These are phyloP conservation scores for Evernia prunastri DNA, from an alignment of 495 filamentous ascomycete genomes.

Conservation along the genomic window DNA sequence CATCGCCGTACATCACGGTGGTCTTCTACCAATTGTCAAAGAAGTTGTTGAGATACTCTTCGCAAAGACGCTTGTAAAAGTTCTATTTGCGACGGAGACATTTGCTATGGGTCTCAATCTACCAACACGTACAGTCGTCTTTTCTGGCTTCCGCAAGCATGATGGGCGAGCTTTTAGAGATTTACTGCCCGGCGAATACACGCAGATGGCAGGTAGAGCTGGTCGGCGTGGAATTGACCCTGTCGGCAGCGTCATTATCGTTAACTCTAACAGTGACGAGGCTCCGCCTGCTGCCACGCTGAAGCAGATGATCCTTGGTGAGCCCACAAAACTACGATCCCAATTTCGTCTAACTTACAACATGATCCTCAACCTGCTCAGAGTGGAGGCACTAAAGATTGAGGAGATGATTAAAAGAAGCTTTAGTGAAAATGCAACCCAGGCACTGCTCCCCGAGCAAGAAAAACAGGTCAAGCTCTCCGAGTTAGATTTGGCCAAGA, in stretches of 20 bases:
- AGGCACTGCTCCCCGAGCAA: constrained; percentile 88
- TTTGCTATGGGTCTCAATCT: constrained; percentile 98
- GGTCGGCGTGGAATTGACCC: constrained; percentile 87
- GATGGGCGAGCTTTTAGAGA: constrained; percentile 89
- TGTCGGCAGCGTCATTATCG: constrained; percentile 89
- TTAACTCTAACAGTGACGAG: constrained; percentile 74
- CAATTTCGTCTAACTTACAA: constrained; percentile 98
- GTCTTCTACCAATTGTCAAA: constrained; percentile 92
- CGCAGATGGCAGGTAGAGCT: constrained; percentile 95
- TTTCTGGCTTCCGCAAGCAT: constrained; percentile 94
- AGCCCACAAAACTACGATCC: constrained; percentile 88
- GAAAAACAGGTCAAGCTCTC: constrained; percentile 91
- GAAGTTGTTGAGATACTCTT: constrained; percentile 97
- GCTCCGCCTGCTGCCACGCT: constrained; percentile 77
- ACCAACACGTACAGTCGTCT: constrained; percentile 92
- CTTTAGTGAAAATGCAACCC: constrained; percentile 98
- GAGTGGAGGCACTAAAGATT: constrained; percentile 95
- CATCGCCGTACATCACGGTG: constrained; percentile 94
- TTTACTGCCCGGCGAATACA: constrained; percentile 90
- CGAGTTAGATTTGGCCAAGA: constrained; percentile 80
- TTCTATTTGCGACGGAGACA: constrained; percentile 94
- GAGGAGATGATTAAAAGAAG: constrained; percentile 99
- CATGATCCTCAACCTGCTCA: constrained; percentile 94
- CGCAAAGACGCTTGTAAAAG: constrained; percentile 87
- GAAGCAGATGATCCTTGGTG: constrained; percentile 89